Conservation (phyloP, 1,284 basidiomycete species). For the Sporisorium graminicola region DNA sequence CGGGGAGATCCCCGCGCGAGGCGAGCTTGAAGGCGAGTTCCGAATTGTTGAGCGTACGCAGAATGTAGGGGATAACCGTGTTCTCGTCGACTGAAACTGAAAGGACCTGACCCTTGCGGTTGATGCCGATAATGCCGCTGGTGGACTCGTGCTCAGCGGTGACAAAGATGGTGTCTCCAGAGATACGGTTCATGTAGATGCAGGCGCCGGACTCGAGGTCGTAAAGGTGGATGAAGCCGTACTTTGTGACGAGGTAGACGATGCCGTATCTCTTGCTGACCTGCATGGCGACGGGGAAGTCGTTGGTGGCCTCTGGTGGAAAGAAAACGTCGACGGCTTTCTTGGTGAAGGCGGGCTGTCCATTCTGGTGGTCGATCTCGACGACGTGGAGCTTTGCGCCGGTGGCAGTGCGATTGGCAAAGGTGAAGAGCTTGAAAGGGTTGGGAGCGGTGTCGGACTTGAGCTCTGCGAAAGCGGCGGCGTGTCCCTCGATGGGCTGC, state of each 20-base stretch:
- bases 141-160: slow-evolving; percentile 95
- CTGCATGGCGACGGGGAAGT: slow-evolving; percentile 99
- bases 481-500: slow-evolving; percentile 98
- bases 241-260: slow-evolving; percentile 97
- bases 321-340: slow-evolving; percentile 99
- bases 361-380: slow-evolving; percentile 94
- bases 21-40: slow-evolving; percentile 98
- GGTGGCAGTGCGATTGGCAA: slow-evolving; percentile 92
- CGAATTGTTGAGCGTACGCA: slow-evolving; percentile 93
- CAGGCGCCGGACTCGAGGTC: slow-evolving; percentile 98
- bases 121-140: slow-evolving; percentile 97
- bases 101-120: slow-evolving; percentile 98
- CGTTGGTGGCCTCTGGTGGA: slow-evolving; percentile 96
- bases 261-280: slow-evolving; percentile 97
- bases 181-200: slow-evolving; percentile 99
- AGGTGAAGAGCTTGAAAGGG: slow-evolving; percentile 86
- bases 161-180: slow-evolving; percentile 98
- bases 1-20: slow-evolving; percentile 94
- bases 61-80: slow-evolving; percentile 94
- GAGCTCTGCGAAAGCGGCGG: slow-evolving; percentile 93
- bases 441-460: slow-evolving; percentile 72
- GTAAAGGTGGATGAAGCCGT: slow-evolving; percentile 99
- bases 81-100: slow-evolving; percentile 97
- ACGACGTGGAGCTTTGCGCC: slow-evolving; percentile 99
- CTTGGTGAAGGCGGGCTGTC: slow-evolving; percentile 96